A percentile compares a stretch with the other conserved stretches of the same genome.
Evolutionary conservation across 2,329 filamentous ascomycete genomes (phyloP).

Genomic region (Pseudofabraea citricarpa): DNA sequence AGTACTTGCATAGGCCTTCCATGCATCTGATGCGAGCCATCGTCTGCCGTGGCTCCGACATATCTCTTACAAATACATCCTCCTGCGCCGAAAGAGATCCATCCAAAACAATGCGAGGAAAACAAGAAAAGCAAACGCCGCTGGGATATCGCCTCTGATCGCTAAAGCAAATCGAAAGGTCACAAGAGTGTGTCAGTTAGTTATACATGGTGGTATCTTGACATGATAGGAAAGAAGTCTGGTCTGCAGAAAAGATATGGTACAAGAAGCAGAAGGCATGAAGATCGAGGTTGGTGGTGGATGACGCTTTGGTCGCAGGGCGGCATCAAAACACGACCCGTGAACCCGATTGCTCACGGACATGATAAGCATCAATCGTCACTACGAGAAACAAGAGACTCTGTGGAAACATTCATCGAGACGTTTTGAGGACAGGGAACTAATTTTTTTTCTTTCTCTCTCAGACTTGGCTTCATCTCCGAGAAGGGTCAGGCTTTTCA

Average conservation of each 20-base stretch:
- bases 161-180: conserved; percentile 5
- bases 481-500: conserved; percentile 44
- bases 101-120: neutral
- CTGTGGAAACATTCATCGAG: too few species aligned
- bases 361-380: too few species aligned
- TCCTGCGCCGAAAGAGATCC: neutral
- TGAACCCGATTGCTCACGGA: neutral
- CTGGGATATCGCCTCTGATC: conserved; percentile 5
- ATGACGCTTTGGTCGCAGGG: neutral
- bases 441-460: too few species aligned
- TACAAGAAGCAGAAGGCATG: conserved; percentile 15
- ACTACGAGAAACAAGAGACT: too few species aligned
- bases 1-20: neutral
- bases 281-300: neutral
- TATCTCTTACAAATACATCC: neutral
- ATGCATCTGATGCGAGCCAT: neutral
- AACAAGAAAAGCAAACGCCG: neutral
- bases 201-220: conserved; percentile 22
- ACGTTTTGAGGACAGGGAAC: too few species aligned
- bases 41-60: neutral
- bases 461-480: too few species aligned
- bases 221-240: conserved; percentile 10
- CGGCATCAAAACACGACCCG: neutral
- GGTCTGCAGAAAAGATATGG: conserved; percentile 11
- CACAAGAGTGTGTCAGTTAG: conserved; percentile 9